Evolutionary conservation across 257 asterid species (phyloP).

Genomic region (Handroanthus guayacan): DNA sequence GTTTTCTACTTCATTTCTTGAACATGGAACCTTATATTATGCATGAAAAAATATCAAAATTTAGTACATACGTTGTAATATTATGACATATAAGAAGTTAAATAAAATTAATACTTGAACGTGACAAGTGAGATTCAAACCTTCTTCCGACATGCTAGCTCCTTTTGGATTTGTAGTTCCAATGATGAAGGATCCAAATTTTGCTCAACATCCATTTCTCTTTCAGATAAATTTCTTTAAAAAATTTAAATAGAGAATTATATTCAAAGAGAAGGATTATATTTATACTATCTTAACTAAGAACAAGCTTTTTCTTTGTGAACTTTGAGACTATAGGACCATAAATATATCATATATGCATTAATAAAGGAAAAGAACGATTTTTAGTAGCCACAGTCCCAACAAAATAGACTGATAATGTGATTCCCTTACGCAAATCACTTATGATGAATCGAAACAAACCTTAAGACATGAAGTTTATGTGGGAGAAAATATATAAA

Average conservation of each 20-base stretch:
- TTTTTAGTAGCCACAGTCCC: no score
- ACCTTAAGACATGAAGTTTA: background rate
- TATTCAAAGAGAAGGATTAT: background rate
- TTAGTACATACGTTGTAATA: slow-evolving; percentile 18
- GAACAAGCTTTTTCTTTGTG: background rate
- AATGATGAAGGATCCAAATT: slow-evolving; percentile 20
- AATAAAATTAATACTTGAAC: background rate
- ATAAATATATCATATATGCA: no score
- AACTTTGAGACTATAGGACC: background rate
- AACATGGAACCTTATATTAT: slow-evolving; percentile 17
- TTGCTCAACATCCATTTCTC: slow-evolving; percentile 48
- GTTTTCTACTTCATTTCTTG: background rate
- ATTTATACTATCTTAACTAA: background rate
- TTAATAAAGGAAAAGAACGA: background rate
- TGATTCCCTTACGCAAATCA: background rate
- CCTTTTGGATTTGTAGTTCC: slow-evolving; percentile 39
- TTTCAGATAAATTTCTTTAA: slow-evolving; percentile 5
- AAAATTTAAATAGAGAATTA: background rate
- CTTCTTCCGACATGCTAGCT: slow-evolving; percentile 37
- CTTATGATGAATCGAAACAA: background rate
- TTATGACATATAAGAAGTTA: background rate
- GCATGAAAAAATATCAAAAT: background rate
- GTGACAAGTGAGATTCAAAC: slow-evolving; percentile 29
- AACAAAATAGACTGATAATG: background rate
- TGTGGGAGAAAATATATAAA: background rate